Evolutionary conservation across 2,329 filamentous ascomycete species (phyloP).

Genomic region (Tolypocladium guangdongense): DNA sequence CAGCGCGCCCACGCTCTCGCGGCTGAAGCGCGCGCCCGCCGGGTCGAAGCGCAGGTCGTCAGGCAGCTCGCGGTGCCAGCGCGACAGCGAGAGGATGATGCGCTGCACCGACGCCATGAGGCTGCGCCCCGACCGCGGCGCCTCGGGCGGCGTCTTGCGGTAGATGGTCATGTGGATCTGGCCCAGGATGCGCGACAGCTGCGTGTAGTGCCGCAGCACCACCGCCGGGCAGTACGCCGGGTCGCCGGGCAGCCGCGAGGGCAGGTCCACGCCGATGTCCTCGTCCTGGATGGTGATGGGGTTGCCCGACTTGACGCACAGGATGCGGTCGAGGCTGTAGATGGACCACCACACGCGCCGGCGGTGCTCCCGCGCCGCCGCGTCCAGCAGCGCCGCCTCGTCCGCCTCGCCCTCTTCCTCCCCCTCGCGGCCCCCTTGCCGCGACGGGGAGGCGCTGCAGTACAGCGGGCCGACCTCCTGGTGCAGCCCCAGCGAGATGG

Average conservation of each 20-base stretch:
- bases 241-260: constrained; percentile 23
- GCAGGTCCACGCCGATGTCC: constrained; percentile 30
- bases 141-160: constrained; percentile 24
- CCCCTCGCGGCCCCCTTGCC: constrained; percentile 9
- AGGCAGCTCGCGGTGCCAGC: constrained; percentile 38
- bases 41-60: constrained; percentile 36
- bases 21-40: constrained; percentile 29
- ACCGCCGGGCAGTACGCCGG: constrained; percentile 32
- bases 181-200: constrained; percentile 40
- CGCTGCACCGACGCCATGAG: constrained; percentile 38
- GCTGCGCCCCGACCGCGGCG: constrained; percentile 31
- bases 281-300: constrained; percentile 43
- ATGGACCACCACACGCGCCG: constrained; percentile 46
- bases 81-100: constrained; percentile 36
- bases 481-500: constrained; percentile 44
- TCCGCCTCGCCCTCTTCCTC: too few species aligned
- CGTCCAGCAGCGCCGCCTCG: constrained; percentile 21
- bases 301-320: constrained; percentile 43
- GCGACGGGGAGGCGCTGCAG: neutral
- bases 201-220: constrained; percentile 39
- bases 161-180: constrained; percentile 36
- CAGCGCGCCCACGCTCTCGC: constrained; percentile 39
- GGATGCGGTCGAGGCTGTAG: constrained; percentile 41
- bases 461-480: constrained; percentile 31
- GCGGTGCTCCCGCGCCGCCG: constrained; percentile 33